Percentiles rank a stretch among this genome's conserved stretches.
Evolutionary conservation across 2,329 filamentous ascomycete genomes (phyloP).

Genomic region (Apiospora koreana): DNA sequence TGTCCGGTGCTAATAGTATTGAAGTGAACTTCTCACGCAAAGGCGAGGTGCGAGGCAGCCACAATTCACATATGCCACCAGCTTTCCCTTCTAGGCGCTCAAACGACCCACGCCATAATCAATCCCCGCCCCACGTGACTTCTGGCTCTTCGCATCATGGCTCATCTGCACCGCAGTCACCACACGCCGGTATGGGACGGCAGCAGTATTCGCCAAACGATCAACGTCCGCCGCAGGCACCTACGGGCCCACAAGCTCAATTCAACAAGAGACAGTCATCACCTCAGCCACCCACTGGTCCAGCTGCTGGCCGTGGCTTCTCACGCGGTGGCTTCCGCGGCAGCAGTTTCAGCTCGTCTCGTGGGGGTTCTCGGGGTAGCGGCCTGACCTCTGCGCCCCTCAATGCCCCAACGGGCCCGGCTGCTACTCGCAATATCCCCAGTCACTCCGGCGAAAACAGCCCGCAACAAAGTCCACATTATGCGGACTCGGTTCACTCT

Average conservation of each 20-base stretch:
- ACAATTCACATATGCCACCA: conserved; percentile 33
- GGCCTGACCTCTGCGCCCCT: conserved; percentile 40
- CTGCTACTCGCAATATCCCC: conserved; percentile 24
- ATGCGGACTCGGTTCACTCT: conserved; percentile 26
- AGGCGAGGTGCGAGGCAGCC: conserved; percentile 40
- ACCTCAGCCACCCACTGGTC: conserved; percentile 58
- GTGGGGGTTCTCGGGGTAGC: conserved; percentile 55
- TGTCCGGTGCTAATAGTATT: conserved; percentile 50
- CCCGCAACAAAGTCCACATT: conserved; percentile 33
- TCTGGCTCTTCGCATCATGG: conserved; percentile 55
- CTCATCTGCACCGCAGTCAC: conserved; percentile 62
- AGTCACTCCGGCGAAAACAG: conserved; percentile 34
- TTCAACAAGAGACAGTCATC: conserved; percentile 56
- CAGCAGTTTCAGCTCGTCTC: conserved; percentile 52
- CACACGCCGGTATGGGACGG: conserved; percentile 53
- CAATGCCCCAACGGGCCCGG: conserved; percentile 24
- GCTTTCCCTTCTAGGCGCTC: conserved; percentile 40
- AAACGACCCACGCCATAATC: conserved; percentile 36
- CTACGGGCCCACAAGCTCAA: conserved; percentile 47
- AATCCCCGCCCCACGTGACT: conserved; percentile 59
- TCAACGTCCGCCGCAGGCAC: conserved; percentile 64
- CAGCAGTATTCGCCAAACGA: conserved; percentile 45
- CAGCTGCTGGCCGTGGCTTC: conserved; percentile 49
- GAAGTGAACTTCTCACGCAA: conserved; percentile 50
- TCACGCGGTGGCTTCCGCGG: conserved; percentile 59